Base-by-base conservation (phyloP, 2,329 filamentous ascomycete species). In the Aspergillus niger region DNA sequence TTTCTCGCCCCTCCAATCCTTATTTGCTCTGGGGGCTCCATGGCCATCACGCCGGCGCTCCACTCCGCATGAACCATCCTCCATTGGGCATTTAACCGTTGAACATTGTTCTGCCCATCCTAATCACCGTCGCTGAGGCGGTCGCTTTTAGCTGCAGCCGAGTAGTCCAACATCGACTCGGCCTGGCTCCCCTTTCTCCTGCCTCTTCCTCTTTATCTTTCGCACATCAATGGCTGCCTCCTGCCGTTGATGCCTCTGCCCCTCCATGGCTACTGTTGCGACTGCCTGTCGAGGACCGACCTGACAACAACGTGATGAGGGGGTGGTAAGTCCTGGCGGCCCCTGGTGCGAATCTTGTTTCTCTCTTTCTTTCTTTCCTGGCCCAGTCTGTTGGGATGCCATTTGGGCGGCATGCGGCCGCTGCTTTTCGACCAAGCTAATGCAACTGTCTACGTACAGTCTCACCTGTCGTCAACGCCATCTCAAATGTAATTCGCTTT, bases 391-490 rank as follows among this genome's bases (percentile, higher is more conserved):
- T 17, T 49, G 44, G 10, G 22, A 26, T 49, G 44, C 24, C 5
- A 47, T 13, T 22, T 47, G 43, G 43, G 41, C 24, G 39, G 26
- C 20, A n/a, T 39, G 17, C 57, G 58, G 41, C 50, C 20, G 13
- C 13, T 26, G 13, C 26, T 48, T 54, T 44, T 30, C 15, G 39
- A 51, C 28, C 36, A 50, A 26, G 30, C 66, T 68, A 63, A 68
- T 49, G 32, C 36, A 3, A 13, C 8, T 30, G 28, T 39, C 48
- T 53, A 32, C 22, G 24, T 51, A 17, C 36, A 75, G 73, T 68
- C 72, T 75, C 62, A 75, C 72, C 24, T 75, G 73, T 68, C 73
- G 73, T 66, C 67, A 74, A 69, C 73, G 73, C 70, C 73, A 75
- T 72, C 63, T 75, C 63, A 75, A 74, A 74, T 75, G 73, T 75